Evolutionary conservation across 495 filamentous ascomycete species (phyloP).

Genomic region (Penicillium simplicissimum): DNA sequence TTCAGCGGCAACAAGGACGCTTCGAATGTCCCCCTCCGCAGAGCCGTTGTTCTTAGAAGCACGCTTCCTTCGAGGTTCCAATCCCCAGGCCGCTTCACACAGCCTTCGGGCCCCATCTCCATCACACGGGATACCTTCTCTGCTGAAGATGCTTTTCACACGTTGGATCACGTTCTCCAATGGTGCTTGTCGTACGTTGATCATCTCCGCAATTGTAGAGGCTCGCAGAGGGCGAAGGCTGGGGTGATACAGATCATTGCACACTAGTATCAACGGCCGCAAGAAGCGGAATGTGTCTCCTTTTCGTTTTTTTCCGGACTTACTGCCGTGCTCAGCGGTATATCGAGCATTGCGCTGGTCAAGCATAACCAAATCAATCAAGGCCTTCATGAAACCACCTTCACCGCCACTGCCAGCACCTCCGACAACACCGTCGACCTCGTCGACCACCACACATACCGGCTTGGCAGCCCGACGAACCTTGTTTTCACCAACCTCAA

Average conservation of each 20-base stretch:
- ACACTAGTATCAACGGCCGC: constrained; percentile 88
- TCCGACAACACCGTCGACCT: constrained; percentile 89
- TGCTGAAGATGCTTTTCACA: constrained; percentile 78
- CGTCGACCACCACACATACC: constrained; percentile 91
- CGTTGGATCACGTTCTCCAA: constrained; percentile 82
- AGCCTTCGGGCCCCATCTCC: constrained; percentile 83
- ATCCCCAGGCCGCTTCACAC: constrained; percentile 92
- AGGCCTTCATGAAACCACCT: constrained; percentile 90
- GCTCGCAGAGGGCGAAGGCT: constrained; percentile 81
- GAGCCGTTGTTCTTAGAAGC: constrained; percentile 52
- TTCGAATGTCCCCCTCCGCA: constrained; percentile 86
- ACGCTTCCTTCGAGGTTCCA: constrained; percentile 63
- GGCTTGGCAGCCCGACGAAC: constrained; percentile 76
- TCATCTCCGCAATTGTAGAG: constrained; percentile 79
- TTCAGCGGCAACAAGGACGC: constrained; percentile 90
- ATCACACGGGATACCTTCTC: constrained; percentile 83
- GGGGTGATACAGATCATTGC: constrained; percentile 96
- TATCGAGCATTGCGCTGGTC: constrained; percentile 76
- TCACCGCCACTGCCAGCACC: constrained; percentile 70
- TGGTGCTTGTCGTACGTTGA: constrained; percentile 88
- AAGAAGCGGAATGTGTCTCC: constrained; percentile 81
- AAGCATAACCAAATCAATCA: constrained; percentile 81
- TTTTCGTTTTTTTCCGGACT: constrained; percentile 57
- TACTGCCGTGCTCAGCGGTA: constrained; percentile 35
- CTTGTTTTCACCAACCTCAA: constrained; percentile 61